These are phyloP conservation scores for Cordyceps fumosorosea DNA, from an alignment of 2,329 filamentous ascomycete genomes.

Conservation along the genomic window DNA sequence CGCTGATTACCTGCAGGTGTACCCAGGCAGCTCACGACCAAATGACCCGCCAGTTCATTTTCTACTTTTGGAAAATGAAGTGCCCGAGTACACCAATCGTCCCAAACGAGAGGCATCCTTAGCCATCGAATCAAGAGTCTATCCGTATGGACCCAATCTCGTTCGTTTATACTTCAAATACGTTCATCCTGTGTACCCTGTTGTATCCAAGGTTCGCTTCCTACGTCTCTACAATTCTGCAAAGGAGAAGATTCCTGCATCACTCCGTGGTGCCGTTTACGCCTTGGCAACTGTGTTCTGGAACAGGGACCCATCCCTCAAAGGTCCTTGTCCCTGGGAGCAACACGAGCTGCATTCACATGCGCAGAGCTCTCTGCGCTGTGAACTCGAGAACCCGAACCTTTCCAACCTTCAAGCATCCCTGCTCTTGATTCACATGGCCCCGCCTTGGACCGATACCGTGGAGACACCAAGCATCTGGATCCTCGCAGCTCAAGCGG, in stretches of 20 bases:
- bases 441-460: constrained; percentile 37
- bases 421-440: constrained; percentile 38
- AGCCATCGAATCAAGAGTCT: constrained; percentile 35
- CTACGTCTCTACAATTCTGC: constrained; percentile 31
- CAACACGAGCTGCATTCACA: constrained; percentile 36
- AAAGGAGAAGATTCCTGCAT: constrained; percentile 35
- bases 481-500: constrained; percentile 36
- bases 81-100: constrained; percentile 35
- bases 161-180: constrained; percentile 39
- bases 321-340: constrained; percentile 27
- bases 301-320: constrained; percentile 27
- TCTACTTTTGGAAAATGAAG: constrained; percentile 36
- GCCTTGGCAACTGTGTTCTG: constrained; percentile 38
- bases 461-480: constrained; percentile 41
- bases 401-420: constrained; percentile 41
- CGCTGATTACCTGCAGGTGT: constrained; percentile 38
- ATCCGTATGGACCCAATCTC: constrained; percentile 33
- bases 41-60: constrained; percentile 40
- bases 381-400: constrained; percentile 41
- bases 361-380: constrained; percentile 35
- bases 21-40: constrained; percentile 26
- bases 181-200: constrained; percentile 37
- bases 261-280: constrained; percentile 38
- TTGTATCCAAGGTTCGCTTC: constrained; percentile 39
- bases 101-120: constrained; percentile 33